phyloP scores from a whole-genome alignment of 176 grass and related monocot species.

The Phoenix roebelenii region DNA sequence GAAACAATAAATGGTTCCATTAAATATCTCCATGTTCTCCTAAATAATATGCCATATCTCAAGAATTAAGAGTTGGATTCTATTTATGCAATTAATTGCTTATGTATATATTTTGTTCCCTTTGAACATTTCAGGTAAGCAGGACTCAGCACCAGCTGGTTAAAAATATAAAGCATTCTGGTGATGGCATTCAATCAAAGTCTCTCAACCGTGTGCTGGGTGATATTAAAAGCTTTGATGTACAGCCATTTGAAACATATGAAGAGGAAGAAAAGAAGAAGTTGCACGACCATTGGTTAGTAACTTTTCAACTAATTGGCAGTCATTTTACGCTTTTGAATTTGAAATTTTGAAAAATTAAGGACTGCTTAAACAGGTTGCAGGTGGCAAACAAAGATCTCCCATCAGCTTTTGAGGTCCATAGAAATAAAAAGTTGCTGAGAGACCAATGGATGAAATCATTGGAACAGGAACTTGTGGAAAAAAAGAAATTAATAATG shows the following conservation, averaged over 20 bases:
- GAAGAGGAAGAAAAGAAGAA: constrained; percentile 34
- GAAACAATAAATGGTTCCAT: too few relatives aligned
- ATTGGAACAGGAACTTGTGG: constrained; percentile 28
- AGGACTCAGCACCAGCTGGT: constrained; percentile 42
- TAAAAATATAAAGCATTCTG: constrained; percentile 49
- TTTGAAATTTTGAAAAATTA: constrained; percentile 12
- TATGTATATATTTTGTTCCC: constrained; percentile 3
- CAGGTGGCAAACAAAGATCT: constrained; percentile 36
- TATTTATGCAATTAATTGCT: too few relatives aligned
- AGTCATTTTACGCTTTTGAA: background rate
- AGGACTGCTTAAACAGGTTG: constrained; percentile 27
- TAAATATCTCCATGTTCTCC: too few relatives aligned
- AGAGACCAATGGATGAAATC: constrained; percentile 26
- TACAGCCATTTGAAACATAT: constrained; percentile 38
- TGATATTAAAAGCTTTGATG: constrained; percentile 36
- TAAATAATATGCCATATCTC: too few relatives aligned
- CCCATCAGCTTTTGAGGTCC: constrained; percentile 23
- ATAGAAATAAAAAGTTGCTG: constrained; percentile 16
- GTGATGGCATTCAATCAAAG: constrained; percentile 45
- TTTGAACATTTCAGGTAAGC: constrained; percentile 35
- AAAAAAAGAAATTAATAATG: constrained; percentile 22
- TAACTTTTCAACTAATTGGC: constrained; percentile 10
- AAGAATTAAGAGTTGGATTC: too few relatives aligned
- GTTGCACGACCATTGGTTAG: constrained; percentile 35
- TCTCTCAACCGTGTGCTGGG: constrained; percentile 42